These are phyloP conservation scores for Malassezia slooffiae DNA, from an alignment of 1,284 basidiomycete species.

Conservation along the genomic window DNA sequence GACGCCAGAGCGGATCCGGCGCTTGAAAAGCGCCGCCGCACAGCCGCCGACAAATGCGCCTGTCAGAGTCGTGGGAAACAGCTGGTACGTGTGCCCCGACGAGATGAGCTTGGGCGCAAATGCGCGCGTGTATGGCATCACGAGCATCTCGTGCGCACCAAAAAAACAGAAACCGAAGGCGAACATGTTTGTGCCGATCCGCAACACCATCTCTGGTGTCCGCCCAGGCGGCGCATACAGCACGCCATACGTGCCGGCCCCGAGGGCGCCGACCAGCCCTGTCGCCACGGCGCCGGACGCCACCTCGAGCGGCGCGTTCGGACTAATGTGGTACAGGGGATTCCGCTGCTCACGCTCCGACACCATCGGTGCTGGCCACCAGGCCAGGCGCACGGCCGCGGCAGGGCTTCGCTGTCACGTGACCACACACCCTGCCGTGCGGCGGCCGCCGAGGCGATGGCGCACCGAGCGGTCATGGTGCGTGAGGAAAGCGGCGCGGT, in stretches of 20 bases:
- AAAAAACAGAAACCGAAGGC: constrained; percentile 13
- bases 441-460: not conserved
- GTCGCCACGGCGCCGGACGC: constrained; percentile 1
- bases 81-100: not conserved
- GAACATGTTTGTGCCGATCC: constrained; percentile 4
- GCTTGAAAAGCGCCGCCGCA: not conserved
- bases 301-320: constrained; percentile 2
- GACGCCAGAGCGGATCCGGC: constrained; percentile 4
- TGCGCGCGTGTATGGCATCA: not conserved
- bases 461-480: constrained; percentile 7
- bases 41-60: constrained; percentile 6
- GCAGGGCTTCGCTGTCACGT: not conserved
- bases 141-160: constrained; percentile 12
- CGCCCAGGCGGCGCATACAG: not conserved
- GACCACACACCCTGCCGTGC: not conserved
- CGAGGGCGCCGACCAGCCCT: not conserved
- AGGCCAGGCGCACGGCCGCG: not conserved
- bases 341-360: no score
- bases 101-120: not conserved
- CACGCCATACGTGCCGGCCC: not conserved
- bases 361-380: no score
- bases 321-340: no score
- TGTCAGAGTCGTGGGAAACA: constrained; percentile 1
- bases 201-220: constrained; percentile 1
- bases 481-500: no score